Evolutionary conservation across 2,329 filamentous ascomycete species (phyloP), one percentile per base, ranked within the genome.

Genomic region (Didymella sp.): DNA sequence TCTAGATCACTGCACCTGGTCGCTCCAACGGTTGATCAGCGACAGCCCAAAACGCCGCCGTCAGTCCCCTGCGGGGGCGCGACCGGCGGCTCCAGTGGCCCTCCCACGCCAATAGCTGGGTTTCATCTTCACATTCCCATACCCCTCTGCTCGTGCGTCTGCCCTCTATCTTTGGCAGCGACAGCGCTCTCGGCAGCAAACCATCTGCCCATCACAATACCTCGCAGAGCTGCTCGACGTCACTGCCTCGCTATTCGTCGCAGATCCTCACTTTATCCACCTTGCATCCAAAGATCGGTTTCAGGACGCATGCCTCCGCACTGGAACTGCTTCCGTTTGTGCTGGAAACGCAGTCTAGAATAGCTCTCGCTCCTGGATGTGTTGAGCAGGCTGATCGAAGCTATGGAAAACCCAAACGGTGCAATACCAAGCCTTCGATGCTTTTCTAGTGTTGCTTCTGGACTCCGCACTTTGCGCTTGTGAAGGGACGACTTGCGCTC

Each of bases 371-470:
- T 35, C 46, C 28, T 56, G 42, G 37, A 31, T 48, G 35, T 57
- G 35, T 57, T 51, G 42, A 48, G 51, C 44, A 28, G 41, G 24
- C 54, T 41, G 31, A 33, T 49, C 50, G 45, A 44, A 53, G 53
- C 54, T 38, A 46, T 45, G 22, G 41, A 31, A 38, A 43, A 35
- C 30, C 45, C 40, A 31, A 43, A 28, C 48, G 27, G 51, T 28
- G 30, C 38, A 38, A 38, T 19, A 56, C 40, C 27, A 56, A 48
- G 58, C 48, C 31, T 45, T 30, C 40, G 24, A 48, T 52, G 52
- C 30, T 42, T 38, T 52, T 50, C 56, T 64, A 63, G 61, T 57
- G 44, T 37, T 47, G 54, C 61, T 56, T 65, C 61, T 58, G 63
- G 59, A 64, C 63, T 58, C 45, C n/a, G 51, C 45, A 31, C 51